Conservation (phyloP, 495 filamentous ascomycete genomes). For the Penicillium soppii region DNA sequence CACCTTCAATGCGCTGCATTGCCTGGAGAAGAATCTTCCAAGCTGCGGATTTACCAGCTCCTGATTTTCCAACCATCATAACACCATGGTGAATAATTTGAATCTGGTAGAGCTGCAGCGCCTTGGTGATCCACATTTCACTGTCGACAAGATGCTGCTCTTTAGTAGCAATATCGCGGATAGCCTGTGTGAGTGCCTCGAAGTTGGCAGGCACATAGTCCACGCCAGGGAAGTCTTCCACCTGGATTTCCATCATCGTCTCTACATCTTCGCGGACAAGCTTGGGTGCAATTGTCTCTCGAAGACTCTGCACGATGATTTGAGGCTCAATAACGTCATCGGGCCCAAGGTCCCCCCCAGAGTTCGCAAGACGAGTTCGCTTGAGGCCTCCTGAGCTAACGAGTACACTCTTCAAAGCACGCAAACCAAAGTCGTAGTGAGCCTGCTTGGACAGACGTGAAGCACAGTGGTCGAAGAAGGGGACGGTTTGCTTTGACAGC, state of each 20-base stretch:
- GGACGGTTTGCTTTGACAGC: slow-evolving; percentile 90
- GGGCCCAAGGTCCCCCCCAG: slow-evolving; percentile 56
- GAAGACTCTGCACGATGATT: slow-evolving; percentile 96
- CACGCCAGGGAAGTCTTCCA: slow-evolving; percentile 85
- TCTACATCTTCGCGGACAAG: slow-evolving; percentile 88
- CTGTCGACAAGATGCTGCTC: slow-evolving; percentile 84
- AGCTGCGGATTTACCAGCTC: slow-evolving; percentile 88
- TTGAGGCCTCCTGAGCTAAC: slow-evolving; percentile 96
- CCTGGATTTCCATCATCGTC: slow-evolving; percentile 81
- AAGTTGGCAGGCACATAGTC: slow-evolving; percentile 89
- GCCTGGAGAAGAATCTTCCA: slow-evolving; percentile 96
- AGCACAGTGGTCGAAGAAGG: slow-evolving; percentile 93
- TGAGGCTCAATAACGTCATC: slow-evolving; percentile 88
- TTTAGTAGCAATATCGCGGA: slow-evolving; percentile 68
- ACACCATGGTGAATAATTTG: slow-evolving; percentile 98
- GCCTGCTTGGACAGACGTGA: slow-evolving; percentile 86
- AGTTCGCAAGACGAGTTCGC: slow-evolving; percentile 68
- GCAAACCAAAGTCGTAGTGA: slow-evolving; percentile 97
- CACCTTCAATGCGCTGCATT: slow-evolving; percentile 81
- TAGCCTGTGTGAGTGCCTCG: slow-evolving; percentile 73
- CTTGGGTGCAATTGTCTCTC: slow-evolving; percentile 97
- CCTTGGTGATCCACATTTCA: slow-evolving; percentile 94
- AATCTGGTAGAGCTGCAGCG: slow-evolving; percentile 94
- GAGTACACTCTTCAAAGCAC: slow-evolving; percentile 96
- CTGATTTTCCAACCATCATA: slow-evolving; percentile 98